These are phyloP conservation scores for Nitzschia palea DNA, from an alignment of 108 stramenopile species.

Conservation along the genomic window DNA sequence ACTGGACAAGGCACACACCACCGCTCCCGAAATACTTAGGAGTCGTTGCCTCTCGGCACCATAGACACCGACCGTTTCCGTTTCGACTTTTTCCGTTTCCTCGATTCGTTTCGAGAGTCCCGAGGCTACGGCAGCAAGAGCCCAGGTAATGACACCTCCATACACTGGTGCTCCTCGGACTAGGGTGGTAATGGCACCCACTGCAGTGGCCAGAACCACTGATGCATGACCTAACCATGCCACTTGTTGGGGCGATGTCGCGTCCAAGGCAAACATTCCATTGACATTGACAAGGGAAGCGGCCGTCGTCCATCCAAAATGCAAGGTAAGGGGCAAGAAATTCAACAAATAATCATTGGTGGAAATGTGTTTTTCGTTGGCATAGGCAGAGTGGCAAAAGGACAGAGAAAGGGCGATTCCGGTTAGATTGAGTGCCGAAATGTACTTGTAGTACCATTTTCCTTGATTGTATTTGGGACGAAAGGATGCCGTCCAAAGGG, in stretches of 20 bases:
- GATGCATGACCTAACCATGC: conserved; percentile 58
- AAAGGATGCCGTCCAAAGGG: conserved; percentile 75
- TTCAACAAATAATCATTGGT: conserved; percentile 21
- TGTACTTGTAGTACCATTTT: conserved; percentile 46
- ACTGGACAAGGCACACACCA: neutral
- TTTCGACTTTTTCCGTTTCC: neutral
- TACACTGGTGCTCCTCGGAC: conserved; percentile 46
- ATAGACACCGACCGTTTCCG: conserved; percentile 6
- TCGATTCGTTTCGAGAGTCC: neutral
- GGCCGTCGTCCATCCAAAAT: conserved; percentile 78
- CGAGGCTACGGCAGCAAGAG: conserved; percentile 55
- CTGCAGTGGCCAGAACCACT: conserved; percentile 49
- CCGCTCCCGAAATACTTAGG: conserved; percentile 4
- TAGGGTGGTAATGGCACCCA: conserved; percentile 55
- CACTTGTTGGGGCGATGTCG: neutral
- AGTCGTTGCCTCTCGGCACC: conserved; percentile 8
- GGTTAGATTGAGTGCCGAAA: conserved; percentile 48
- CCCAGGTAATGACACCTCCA: conserved; percentile 65
- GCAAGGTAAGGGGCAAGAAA: conserved; percentile 52
- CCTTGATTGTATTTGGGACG: conserved; percentile 59
- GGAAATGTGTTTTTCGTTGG: neutral
- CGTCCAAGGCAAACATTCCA: conserved; percentile 47
- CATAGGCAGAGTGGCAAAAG: neutral
- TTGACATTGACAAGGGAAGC: conserved; percentile 76
- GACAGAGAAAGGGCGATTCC: conserved; percentile 66